Percentiles rank a stretch among this genome's conserved stretches.
phyloP scores from a whole-genome alignment of 1,139 yeast species.

The Hyphopichia buzzinii region DNA sequence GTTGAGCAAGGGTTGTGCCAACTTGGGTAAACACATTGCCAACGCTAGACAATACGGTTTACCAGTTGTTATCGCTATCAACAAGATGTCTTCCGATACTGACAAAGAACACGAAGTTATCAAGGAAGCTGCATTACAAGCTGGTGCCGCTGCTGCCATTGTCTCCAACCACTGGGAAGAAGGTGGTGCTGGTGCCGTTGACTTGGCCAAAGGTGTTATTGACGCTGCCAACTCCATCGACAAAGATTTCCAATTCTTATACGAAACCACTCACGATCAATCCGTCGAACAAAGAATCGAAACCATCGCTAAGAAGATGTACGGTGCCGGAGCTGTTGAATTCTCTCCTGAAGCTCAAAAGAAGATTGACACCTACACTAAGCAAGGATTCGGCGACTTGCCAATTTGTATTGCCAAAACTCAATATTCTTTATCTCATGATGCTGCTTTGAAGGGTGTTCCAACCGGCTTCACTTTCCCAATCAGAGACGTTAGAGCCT shows the following conservation, averaged over 20 bases:
- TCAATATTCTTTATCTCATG: constrained; percentile 94
- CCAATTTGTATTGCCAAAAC: constrained; percentile 98
- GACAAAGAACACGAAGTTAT: constrained; percentile 82
- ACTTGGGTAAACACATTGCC: constrained; percentile 85
- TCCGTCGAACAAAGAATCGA: constrained; percentile 81
- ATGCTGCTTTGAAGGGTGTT: constrained; percentile 89
- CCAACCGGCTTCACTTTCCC: constrained; percentile 95
- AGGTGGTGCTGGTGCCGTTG: constrained; percentile 94
- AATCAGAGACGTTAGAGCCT: constrained; percentile 88
- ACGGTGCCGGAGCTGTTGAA: constrained; percentile 91
- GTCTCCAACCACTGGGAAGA: constrained; percentile 97
- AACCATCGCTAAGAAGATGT: constrained; percentile 84
- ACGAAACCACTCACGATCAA: constrained; percentile 46
- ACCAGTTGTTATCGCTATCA: constrained; percentile 95
- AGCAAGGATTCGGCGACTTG: constrained; percentile 87
- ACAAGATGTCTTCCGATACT: constrained; percentile 85
- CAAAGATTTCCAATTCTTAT: constrained; percentile 66
- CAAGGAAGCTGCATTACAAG: constrained; percentile 77
- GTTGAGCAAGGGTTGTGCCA: constrained; percentile 80
- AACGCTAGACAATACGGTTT: constrained; percentile 86
- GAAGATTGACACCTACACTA: constrained; percentile 80
- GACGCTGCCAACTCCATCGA: constrained; percentile 58
- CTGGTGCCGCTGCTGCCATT: constrained; percentile 95
- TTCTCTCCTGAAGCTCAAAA: constrained; percentile 79
- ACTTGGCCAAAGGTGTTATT: constrained; percentile 82